Evolutionary conservation across 768 basidiomycete genomes (phyloP).

Genomic region (Kwoniella sp.): DNA sequence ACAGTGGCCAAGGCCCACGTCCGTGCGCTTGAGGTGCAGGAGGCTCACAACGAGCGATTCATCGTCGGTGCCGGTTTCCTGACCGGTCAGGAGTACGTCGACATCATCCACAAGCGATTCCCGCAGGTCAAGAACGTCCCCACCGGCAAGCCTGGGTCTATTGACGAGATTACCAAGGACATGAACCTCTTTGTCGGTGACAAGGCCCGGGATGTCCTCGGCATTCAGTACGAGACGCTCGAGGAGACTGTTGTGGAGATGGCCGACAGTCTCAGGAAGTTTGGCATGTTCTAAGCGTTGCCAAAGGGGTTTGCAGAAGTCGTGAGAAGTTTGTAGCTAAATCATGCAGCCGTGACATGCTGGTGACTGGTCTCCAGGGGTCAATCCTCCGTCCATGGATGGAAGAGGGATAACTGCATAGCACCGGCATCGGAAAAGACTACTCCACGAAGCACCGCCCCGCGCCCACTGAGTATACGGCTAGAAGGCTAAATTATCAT

Average conservation of each 20-base stretch:
- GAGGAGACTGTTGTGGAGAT: constrained; percentile 30
- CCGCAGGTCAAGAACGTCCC: constrained; percentile 36
- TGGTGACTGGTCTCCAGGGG: too few species aligned
- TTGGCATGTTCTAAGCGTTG: too few species aligned
- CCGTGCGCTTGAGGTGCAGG: constrained; percentile 56
- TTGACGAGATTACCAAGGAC: constrained; percentile 20
- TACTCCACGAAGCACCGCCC: too few species aligned
- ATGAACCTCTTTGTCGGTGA: constrained; percentile 24
- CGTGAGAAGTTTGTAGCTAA: too few species aligned
- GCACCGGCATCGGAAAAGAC: too few species aligned
- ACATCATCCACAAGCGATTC: constrained; percentile 29
- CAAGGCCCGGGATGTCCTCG: constrained; percentile 37
- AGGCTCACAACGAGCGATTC: constrained; percentile 60
- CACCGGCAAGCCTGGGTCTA: constrained; percentile 24
- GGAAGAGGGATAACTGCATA: too few species aligned
- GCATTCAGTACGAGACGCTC: constrained; percentile 30
- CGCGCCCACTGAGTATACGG: too few species aligned
- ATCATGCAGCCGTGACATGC: too few species aligned
- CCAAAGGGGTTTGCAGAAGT: not conserved
- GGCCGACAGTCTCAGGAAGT: constrained; percentile 27
- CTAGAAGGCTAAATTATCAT: too few species aligned
- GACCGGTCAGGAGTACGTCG: constrained; percentile 45
- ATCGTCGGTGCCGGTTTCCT: constrained; percentile 53
- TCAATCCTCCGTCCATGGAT: too few species aligned
- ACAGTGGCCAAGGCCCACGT: constrained; percentile 60